Conservation (phyloP, 148 eudicot species). For the Chenopodium album region DNA sequence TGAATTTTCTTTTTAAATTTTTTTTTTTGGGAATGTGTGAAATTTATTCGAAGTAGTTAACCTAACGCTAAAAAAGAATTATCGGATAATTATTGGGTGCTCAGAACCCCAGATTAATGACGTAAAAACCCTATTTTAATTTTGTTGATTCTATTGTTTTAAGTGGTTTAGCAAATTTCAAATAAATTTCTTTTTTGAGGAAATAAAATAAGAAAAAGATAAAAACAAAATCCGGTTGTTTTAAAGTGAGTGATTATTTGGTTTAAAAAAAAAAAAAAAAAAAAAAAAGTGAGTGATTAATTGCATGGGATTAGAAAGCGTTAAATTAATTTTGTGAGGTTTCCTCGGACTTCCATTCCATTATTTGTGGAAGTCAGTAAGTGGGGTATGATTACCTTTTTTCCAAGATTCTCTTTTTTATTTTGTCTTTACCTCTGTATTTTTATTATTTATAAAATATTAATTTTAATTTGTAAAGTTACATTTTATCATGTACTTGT, state of each 20-base stretch:
- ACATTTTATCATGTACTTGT: too few relatives aligned
- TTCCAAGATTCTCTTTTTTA: background rate
- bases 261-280: too few relatives aligned
- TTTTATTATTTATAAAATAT: background rate
- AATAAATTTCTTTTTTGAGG: too few relatives aligned
- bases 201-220: background rate
- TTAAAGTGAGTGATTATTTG: background rate
- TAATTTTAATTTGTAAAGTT: too few relatives aligned
- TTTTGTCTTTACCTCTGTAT: background rate
- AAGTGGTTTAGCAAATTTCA: background rate
- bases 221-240: background rate
- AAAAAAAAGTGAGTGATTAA: background rate
- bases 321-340: background rate
- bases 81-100: background rate
- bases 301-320: background rate
- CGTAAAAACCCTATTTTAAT: background rate
- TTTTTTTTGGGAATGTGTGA: too few relatives aligned
- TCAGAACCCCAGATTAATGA: background rate
- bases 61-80: background rate
- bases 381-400: background rate
- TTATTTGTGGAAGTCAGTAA: background rate
- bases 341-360: constrained; percentile 12
- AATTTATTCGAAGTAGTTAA: background rate
- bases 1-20: background rate
- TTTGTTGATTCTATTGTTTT: background rate